These are phyloP conservation scores for Phytophthora ramorum DNA, from an alignment of 352 stramenopile species.

Conservation along the genomic window DNA sequence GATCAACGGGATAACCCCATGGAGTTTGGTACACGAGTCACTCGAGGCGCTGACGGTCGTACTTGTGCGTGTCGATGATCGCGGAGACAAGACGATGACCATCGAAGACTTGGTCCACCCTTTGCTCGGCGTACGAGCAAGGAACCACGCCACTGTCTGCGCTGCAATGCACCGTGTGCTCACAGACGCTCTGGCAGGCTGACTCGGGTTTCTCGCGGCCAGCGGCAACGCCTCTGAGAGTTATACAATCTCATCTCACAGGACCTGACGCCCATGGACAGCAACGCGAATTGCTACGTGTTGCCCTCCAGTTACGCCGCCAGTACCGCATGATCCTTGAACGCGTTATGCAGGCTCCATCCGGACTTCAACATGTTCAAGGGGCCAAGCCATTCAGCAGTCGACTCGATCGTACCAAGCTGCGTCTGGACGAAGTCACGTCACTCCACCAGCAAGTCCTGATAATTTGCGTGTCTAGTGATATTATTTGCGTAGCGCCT, in stretches of 20 bases:
- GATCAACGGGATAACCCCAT: too few relatives aligned
- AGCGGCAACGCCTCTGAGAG: background rate
- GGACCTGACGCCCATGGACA: too few relatives aligned
- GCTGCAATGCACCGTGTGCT: background rate
- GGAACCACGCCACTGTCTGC: background rate
- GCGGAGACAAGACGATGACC: background rate
- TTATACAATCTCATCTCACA: too few relatives aligned
- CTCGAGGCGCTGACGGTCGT: background rate
- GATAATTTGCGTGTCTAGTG: constrained; percentile 27
- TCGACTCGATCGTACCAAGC: constrained; percentile 12
- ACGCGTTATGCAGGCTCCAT: constrained; percentile 9
- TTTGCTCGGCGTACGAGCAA: background rate
- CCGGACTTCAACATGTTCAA: constrained; percentile 11
- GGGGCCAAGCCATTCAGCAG: constrained; percentile 10
- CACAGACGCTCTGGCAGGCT: background rate
- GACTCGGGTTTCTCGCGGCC: background rate
- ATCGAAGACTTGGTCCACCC: background rate
- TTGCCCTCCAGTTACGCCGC: background rate
- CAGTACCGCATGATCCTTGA: constrained; percentile 14
- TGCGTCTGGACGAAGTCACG: constrained; percentile 6
- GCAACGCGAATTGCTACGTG: background rate
- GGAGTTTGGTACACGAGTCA: background rate
- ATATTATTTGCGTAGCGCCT: constrained; percentile 16
- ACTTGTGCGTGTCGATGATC: background rate
- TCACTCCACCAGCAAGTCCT: constrained; percentile 12